Evolutionary conservation across 805 yeast genomes (phyloP).

Genomic region (Nakazawaea anatomiae): DNA sequence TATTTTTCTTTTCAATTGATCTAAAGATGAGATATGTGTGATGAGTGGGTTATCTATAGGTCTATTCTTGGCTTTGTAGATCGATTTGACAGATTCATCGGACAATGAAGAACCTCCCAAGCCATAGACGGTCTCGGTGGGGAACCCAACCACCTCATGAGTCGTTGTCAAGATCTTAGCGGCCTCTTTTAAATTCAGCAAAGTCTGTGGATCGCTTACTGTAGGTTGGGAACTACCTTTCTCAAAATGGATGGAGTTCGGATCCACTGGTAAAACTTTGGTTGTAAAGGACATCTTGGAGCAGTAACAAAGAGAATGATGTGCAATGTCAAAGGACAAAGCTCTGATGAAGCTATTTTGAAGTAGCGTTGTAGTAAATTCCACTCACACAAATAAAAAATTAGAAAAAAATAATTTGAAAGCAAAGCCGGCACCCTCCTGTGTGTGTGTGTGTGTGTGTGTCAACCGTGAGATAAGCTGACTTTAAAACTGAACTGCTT

Average conservation of each 20-base stretch:
- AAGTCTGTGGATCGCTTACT: conserved; percentile 49
- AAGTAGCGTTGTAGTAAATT: too few species aligned
- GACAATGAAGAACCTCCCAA: conserved; percentile 81
- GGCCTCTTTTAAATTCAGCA: conserved; percentile 48
- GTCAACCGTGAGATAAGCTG: too few species aligned
- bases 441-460: too few species aligned
- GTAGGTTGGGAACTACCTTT: conserved; percentile 33
- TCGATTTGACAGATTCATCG: conserved; percentile 67
- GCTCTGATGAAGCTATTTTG: not conserved
- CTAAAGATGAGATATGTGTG: conserved; percentile 75
- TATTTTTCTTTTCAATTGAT: conserved; percentile 61
- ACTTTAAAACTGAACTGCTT: too few species aligned
- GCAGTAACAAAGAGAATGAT: not conserved
- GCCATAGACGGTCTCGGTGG: conserved; percentile 97
- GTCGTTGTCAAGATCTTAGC: conserved; percentile 45
- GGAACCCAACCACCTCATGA: conserved; percentile 76
- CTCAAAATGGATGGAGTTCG: conserved; percentile 43
- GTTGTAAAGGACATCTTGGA: conserved; percentile 21
- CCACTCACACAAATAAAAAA: too few species aligned
- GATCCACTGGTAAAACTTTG: conserved; percentile 48
- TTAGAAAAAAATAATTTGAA: too few species aligned
- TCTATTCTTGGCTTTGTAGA: conserved; percentile 84
- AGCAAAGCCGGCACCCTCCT: too few species aligned
- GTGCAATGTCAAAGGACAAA: not conserved
- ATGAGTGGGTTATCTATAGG: conserved; percentile 96